Evolutionary conservation across 1,139 yeast genomes (phyloP), one percentile per base, ranked within the genome.

Genomic region (Candida mesenterica): DNA sequence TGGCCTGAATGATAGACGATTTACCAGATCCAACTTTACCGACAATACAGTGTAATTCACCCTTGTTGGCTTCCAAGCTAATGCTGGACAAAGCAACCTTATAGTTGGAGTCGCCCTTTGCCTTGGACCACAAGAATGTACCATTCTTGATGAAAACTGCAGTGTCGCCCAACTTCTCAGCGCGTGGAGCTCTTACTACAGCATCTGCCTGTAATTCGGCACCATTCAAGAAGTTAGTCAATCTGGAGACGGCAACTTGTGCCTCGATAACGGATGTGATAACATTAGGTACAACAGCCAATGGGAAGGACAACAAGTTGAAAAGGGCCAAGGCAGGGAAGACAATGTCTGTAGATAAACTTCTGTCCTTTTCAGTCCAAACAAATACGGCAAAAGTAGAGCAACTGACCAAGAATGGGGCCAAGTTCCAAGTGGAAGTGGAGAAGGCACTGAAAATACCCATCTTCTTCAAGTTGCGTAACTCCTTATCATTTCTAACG

Each of bases 11-110:
- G 32, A 92, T 62, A 0, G 96, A 87, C 10, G 96, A 84, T 57
- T 92, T 92, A 44, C 98, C 98, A 30, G 86, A 70, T 23, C 97
- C 98, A 39, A 92, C 97, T 47, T 79, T 81, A 36, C 98, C 97
- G 34, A 92, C 92, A 49, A 92, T 74, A 68, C 97, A 92, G 39
- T 80, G 77, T 39, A 92, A 71, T 43, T 86, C 81, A 39, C 96
- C 97, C 57, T 88, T 89, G 44, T 65, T 75, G 7, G 94, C 88
- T 19, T 55, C 59, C 45, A 83, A 79, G 53, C 82, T 79, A 41
- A 89, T 78, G 48, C 83, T 73, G 4, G 80, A 72, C 41, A 92
- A 70, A 1, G 97, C 96, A 30, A 83, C 79, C 52, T 84, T 85
- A 57, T 82, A 82, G 34, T 59, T 58, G 40, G 68, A 70, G 13